A percentile compares a stretch with the other conserved stretches of the same genome.
Conservation (phyloP, 192 early-diverging fungal genomes). For the Coemansia sp. region DNA sequence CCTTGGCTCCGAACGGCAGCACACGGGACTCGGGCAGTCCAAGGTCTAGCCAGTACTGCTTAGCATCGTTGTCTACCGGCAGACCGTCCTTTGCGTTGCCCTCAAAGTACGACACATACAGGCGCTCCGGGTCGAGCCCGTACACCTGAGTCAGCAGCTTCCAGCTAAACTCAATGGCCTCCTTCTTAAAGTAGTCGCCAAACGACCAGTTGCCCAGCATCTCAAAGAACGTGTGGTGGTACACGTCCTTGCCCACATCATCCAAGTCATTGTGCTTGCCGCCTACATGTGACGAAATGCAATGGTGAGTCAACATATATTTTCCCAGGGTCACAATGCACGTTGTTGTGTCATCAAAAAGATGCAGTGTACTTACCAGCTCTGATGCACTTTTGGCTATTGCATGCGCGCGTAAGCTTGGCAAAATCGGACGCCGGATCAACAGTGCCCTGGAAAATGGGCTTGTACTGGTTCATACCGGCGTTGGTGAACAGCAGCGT, state of each 20-base stretch:
- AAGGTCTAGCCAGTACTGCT: constrained; percentile 85
- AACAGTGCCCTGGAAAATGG: constrained; percentile 93
- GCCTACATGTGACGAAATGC: constrained; percentile 43
- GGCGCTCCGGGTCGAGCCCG: constrained; percentile 76
- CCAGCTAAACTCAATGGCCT: constrained; percentile 90
- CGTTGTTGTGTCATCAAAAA: constrained; percentile 4
- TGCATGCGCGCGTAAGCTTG: constrained; percentile 87
- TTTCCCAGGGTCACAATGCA: background rate
- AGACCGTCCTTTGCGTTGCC: constrained; percentile 82
- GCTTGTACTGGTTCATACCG: constrained; percentile 99
- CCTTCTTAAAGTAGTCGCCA: constrained; percentile 98
- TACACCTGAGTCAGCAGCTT: constrained; percentile 88
- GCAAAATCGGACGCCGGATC: constrained; percentile 92
- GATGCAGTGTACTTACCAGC: constrained; percentile 65
- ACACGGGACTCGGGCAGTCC: constrained; percentile 82
- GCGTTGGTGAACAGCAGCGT: constrained; percentile 96
- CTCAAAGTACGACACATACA: constrained; percentile 97
- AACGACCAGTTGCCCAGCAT: constrained; percentile 99
- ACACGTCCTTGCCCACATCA: constrained; percentile 96
- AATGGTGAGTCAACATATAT: background rate
- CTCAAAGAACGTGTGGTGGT: constrained; percentile 99
- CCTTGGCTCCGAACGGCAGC: constrained; percentile 85
- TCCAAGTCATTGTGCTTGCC: constrained; percentile 99
- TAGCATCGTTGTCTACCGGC: constrained; percentile 85
- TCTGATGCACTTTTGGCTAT: constrained; percentile 98